Base-by-base conservation (phyloP, 257 asterid genomes). In the Cordia subcordata region DNA sequence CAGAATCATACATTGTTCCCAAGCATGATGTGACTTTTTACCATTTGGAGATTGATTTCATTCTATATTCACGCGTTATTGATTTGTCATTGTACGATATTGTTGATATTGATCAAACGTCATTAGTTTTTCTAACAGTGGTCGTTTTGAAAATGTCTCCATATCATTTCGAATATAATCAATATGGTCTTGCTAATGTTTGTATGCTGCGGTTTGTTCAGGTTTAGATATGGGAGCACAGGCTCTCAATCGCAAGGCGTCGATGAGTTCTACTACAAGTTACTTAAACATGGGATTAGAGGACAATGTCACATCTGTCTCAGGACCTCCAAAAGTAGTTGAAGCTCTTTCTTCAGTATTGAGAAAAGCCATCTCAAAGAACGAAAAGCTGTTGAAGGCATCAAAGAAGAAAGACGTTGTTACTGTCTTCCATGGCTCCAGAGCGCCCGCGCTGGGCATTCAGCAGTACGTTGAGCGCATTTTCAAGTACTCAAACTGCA, bases 401-500 rank as follows among this genome's bases (percentile, higher is more conserved):
- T 65, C 70, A 8, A 66, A 53, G 8, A 42, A 58, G 64, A 69
- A 57, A 56, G 72, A 66, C 5, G 56, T 32, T 5, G 50, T 67
- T 9, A 63, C 72, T 0, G 56, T 66, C 19, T 77, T 73, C 57
- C 69, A 77, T 33, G 82, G 79, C 14, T 65, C 77, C 10, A 62
- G 71, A 63, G 75, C 73, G 23, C 82, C 82, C 13, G 73, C 59
- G 14, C 46, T 77, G 63, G 69, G 74, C 20, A 65, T 77, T 57
- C 61, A 58, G 60, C 79, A 62, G 69, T 77, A 77, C 55, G 49
- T 77, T 5, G 79, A 73, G 10, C 73, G 82, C 59, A 73, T 77
- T 49, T 77, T 69, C 68, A 77, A 63, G 78, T 77, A 77, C 50
- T 61, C 82, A 9, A 63, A 58, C 42, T 73, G 72, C 51, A 73